Conservation (phyloP, 352 stramenopile genomes). For the Globisporangium abappressorium region DNA sequence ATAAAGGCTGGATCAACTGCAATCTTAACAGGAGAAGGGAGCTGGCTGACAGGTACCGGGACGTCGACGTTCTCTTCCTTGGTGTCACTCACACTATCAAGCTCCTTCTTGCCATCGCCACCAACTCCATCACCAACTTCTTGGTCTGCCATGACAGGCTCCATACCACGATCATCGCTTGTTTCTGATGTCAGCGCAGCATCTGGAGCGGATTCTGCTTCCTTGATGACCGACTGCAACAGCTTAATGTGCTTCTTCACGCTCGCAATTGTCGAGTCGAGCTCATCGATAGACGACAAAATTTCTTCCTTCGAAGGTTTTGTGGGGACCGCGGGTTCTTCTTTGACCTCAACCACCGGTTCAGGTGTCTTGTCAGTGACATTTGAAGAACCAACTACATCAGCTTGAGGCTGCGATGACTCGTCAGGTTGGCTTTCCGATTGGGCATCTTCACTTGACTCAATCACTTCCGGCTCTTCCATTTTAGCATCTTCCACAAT, state of each 20-base stretch:
- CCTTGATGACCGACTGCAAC: slow-evolving; percentile 42
- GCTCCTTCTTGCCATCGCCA: neutral
- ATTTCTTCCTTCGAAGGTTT: slow-evolving; percentile 76
- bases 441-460: neutral
- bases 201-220: slow-evolving; percentile 23
- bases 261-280: slow-evolving; percentile 67
- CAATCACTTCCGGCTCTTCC: neutral
- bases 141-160: neutral
- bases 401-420: neutral
- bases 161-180: neutral
- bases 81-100: neutral
- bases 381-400: neutral
- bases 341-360: slow-evolving; percentile 10
- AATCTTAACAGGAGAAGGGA: slow-evolving; percentile 34
- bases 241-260: slow-evolving; percentile 72
- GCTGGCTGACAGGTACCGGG: neutral
- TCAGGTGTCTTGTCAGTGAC: neutral
- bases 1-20: slow-evolving; percentile 66
- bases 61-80: neutral
- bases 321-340: slow-evolving; percentile 1
- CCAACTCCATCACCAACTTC: neutral
- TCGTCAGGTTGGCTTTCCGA: neutral
- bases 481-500: slow-evolving; percentile 7
- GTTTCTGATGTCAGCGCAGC: neutral
- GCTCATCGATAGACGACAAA: slow-evolving; percentile 67